Percentiles rank a stretch among this genome's conserved stretches.
Conservation (phyloP, 2,329 filamentous ascomycete species). For the Colletotrichum orbiculare region DNA sequence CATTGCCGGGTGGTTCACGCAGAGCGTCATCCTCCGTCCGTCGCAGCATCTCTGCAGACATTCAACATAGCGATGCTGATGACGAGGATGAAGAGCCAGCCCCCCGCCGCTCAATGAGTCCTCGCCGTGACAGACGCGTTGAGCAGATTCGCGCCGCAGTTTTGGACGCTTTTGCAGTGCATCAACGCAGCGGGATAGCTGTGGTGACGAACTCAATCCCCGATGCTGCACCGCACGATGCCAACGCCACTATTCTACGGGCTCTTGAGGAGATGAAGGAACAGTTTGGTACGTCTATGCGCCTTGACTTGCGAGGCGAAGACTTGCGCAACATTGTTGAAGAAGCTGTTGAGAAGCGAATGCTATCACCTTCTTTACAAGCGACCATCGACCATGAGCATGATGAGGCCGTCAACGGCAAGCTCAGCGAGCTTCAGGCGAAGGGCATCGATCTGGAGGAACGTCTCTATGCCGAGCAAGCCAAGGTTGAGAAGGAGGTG, state of each 20-base stretch:
- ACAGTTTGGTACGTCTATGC: constrained; percentile 59
- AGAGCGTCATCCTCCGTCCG: constrained; percentile 64
- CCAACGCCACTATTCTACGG: constrained; percentile 65
- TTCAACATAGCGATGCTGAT: constrained; percentile 88
- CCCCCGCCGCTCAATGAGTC: constrained; percentile 78
- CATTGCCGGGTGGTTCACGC: constrained; percentile 68
- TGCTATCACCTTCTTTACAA: constrained; percentile 57
- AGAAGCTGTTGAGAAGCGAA: constrained; percentile 68
- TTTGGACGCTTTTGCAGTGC: constrained; percentile 76
- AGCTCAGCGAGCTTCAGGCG: constrained; percentile 68
- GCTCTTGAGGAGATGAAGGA: constrained; percentile 73
- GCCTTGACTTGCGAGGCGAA: constrained; percentile 57
- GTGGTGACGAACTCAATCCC: constrained; percentile 40
- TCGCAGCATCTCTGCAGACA: constrained; percentile 76
- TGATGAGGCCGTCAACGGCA: constrained; percentile 63
- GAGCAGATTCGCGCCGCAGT: constrained; percentile 84
- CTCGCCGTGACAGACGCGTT: constrained; percentile 79
- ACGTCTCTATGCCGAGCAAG: constrained; percentile 60
- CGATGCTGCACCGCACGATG: constrained; percentile 45
- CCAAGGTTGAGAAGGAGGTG: constrained; percentile 61
- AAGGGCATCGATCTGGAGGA: constrained; percentile 71
- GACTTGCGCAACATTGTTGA: constrained; percentile 73
- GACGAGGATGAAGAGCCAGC: constrained; percentile 85
- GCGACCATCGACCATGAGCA: constrained; percentile 1
- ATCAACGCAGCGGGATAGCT: constrained; percentile 57